Conservation (phyloP, 257 asterid species). For the Mitragyna speciosa region DNA sequence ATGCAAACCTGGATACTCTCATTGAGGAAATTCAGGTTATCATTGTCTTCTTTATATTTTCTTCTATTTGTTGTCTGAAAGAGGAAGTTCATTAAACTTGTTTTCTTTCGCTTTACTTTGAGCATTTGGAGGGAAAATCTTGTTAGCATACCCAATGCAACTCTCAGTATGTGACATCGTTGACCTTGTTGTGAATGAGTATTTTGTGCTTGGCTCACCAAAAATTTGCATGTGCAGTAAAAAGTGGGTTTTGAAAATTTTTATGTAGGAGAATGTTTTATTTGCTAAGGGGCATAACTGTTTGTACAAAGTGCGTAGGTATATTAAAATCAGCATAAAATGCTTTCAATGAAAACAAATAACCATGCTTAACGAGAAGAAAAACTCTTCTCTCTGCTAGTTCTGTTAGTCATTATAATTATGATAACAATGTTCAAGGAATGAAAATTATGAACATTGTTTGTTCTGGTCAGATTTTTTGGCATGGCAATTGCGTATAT, state of each 20-base stretch:
- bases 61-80: not conserved
- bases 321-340: not conserved
- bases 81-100: not conserved
- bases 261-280: not conserved
- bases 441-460: too few species aligned
- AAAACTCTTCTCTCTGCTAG: not conserved
- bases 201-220: not conserved
- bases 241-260: not conserved
- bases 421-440: too few species aligned
- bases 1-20: conserved; percentile 31
- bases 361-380: not conserved
- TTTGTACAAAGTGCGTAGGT: not conserved
- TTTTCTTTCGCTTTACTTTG: not conserved
- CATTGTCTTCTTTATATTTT: not conserved
- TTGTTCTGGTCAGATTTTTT: too few species aligned
- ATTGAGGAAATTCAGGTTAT: conserved; percentile 56
- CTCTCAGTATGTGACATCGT: not conserved
- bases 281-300: too few species aligned
- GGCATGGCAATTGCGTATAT: too few species aligned
- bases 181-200: not conserved
- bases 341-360: too few species aligned
- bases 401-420: not conserved
- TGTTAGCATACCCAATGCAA: not conserved
- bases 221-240: not conserved
- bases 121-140: not conserved